These are phyloP conservation scores for Umbelopsis isabellina DNA, from an alignment of 192 early-diverging fungal genomes.

Conservation along the genomic window DNA sequence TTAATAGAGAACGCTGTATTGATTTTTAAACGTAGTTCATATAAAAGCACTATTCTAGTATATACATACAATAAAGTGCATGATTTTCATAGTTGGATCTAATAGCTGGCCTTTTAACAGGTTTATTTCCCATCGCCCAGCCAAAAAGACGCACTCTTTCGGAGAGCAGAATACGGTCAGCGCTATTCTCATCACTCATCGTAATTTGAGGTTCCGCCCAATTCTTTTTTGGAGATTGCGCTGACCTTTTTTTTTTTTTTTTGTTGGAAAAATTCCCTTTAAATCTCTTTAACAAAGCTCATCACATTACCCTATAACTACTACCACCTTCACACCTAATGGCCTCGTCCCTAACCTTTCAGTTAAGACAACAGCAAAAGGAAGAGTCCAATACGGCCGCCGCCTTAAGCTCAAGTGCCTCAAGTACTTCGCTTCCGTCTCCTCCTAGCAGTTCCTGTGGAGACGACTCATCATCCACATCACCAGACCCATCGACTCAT, in stretches of 20 bases:
- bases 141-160: too few relatives aligned
- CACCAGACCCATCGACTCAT: neutral
- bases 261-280: conserved; percentile 21
- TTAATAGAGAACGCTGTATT: too few relatives aligned
- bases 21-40: too few relatives aligned
- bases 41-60: too few relatives aligned
- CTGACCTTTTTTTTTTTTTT: conserved; percentile 33
- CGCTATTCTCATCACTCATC: neutral
- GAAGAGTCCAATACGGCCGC: neutral
- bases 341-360: conserved; percentile 32
- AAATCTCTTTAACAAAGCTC: neutral
- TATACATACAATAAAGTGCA: too few relatives aligned
- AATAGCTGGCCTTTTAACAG: too few relatives aligned
- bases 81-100: too few relatives aligned
- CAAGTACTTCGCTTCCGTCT: conserved; percentile 25
- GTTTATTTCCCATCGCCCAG: too few relatives aligned
- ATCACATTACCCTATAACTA: neutral
- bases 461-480: conserved; percentile 28
- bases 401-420: conserved; percentile 5
- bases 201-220: conserved; percentile 19
- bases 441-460: conserved; percentile 34
- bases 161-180: neutral
- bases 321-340: conserved; percentile 1
- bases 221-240: conserved; percentile 20
- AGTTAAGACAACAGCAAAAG: conserved; percentile 24